Base-by-base conservation (phyloP, 2,329 filamentous ascomycete species). In the Coniochaeta ligniaria region DNA sequence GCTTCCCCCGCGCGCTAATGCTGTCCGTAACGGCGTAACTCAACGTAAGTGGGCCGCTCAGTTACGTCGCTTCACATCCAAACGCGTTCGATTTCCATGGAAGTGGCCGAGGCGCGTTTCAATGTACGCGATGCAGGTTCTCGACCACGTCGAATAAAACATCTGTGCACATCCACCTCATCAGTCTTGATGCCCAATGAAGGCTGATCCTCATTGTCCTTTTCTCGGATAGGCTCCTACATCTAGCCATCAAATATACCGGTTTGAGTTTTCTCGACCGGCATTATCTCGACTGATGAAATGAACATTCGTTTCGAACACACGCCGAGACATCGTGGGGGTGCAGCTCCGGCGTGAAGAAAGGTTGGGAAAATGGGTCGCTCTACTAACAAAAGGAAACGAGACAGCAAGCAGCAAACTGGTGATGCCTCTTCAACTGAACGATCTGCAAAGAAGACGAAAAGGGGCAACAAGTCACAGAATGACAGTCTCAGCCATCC, bases 401-500 rank as follows among this genome's bases (percentile, higher is more conserved):
- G 24, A 3, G 47, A 28, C 22, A 26, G 20, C 14, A 12, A 52
- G 47, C 47, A 28, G 14, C n/a, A 2, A 52, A 17, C 24, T 8
- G 26, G 12, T 26, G 47, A 16, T 17, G 47, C 47, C 12, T 22
- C 47, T 11, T 17, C n/a, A n/a, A 52, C 24, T 26, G 16, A 31
- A 31, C 11, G 24, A 12, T 12, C 43, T 3, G 8, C 24, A 11
- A 47, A 47, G 43, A 47, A 11, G 20, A 3, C 20, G 3, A 47
- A 24, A 24, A 12, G 20, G 43, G 20, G 2, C 43, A 17, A 12
- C 9, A 17, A 17, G 47, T 3, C 47, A n/a, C 17, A 24, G 6
- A 9, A 24, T 24, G 20, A 6, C 16, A 17, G 24, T 24, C 56
- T 75, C 67, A 66, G 71, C 50, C 87, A 91, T 69, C 83, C 85